phyloP scores from a whole-genome alignment of 306 rosid genomes.

The Senna tora region DNA sequence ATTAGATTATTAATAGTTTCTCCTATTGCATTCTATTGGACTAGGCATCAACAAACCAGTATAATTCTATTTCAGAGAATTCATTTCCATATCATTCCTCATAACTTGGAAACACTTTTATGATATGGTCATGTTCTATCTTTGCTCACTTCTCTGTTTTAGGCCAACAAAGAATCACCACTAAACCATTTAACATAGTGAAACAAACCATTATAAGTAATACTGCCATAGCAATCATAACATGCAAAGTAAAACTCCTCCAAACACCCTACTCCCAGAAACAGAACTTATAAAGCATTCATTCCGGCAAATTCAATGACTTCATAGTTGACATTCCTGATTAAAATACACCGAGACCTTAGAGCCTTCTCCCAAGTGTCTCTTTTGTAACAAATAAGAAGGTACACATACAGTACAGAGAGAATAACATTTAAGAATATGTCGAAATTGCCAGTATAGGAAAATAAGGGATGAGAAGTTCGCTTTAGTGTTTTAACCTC shows the following conservation, averaged over 20 bases:
- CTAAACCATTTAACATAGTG: background rate
- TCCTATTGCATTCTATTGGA: too few relatives aligned
- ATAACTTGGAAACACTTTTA: background rate
- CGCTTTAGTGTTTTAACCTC: slow-evolving; percentile 60
- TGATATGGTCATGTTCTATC: background rate
- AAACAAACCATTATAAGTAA: background rate
- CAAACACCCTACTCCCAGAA: too few relatives aligned
- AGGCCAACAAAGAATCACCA: background rate
- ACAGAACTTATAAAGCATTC: background rate
- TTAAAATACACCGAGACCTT: background rate
- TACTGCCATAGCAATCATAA: background rate
- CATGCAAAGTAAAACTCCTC: background rate
- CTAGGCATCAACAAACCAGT: background rate
- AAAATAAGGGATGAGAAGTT: background rate
- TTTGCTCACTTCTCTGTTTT: background rate
- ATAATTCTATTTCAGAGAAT: background rate
- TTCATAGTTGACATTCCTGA: background rate
- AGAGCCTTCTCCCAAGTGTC: too few relatives aligned
- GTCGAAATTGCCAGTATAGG: background rate
- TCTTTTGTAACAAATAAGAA: too few relatives aligned
- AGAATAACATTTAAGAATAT: background rate
- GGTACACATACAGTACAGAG: background rate
- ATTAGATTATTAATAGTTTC: too few relatives aligned
- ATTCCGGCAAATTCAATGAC: background rate
- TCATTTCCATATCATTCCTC: background rate